These are phyloP conservation scores for Candida dajiaensis DNA, from an alignment of 805 yeast species.

Conservation along the genomic window DNA sequence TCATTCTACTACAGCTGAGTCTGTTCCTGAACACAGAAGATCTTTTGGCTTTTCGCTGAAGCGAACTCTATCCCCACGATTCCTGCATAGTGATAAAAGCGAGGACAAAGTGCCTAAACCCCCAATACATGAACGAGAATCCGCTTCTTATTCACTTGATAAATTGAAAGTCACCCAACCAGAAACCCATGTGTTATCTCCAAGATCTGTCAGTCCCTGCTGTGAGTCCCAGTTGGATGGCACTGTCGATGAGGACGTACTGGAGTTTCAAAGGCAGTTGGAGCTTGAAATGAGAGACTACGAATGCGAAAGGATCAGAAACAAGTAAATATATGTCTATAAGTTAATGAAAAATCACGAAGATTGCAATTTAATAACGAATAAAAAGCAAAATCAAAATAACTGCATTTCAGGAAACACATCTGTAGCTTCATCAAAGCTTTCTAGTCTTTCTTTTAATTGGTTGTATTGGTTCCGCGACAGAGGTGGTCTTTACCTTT, in stretches of 20 bases:
- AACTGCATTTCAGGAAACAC: neutral
- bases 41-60: constrained; percentile 12
- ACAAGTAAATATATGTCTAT: neutral
- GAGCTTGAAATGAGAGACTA: constrained; percentile 19
- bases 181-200: neutral
- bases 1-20: neutral
- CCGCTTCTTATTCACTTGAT: neutral
- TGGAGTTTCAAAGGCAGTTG: constrained; percentile 18
- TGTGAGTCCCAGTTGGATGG: neutral
- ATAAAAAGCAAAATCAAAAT: neutral
- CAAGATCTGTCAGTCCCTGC: neutral
- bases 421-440: neutral
- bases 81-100: constrained; percentile 3
- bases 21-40: constrained; percentile 6
- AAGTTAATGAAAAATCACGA: neutral
- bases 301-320: constrained; percentile 15
- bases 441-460: constrained; percentile 12
- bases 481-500: constrained; percentile 1
- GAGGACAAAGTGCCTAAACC: neutral
- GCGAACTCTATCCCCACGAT: constrained; percentile 19
- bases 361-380: neutral
- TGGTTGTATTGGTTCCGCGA: neutral
- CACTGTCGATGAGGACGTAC: constrained; percentile 15
- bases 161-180: neutral
- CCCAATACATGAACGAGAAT: neutral